Conservation (phyloP, 176 grass and related monocot species). For the maize (Zea mays) region DNA sequence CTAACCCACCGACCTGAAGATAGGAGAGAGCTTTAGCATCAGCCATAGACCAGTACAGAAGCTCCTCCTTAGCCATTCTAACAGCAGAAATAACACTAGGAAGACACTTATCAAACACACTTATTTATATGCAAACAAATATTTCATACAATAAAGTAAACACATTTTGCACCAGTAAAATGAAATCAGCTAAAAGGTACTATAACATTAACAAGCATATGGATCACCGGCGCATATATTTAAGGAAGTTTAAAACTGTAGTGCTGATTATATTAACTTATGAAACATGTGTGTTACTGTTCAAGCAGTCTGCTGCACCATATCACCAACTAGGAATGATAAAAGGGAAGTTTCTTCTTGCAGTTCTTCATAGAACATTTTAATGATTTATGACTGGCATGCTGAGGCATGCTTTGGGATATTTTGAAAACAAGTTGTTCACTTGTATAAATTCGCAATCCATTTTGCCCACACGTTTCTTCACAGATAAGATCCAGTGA, state of each 20-base stretch:
- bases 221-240: neutral
- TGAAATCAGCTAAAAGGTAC: neutral
- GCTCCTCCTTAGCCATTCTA: no score
- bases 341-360: conserved; percentile 20
- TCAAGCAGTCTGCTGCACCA: conserved; percentile 1
- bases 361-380: neutral
- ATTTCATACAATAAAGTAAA: neutral
- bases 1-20: no score
- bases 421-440: neutral
- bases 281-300: neutral
- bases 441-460: neutral
- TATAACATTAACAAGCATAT: conserved; percentile 16
- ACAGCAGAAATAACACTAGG: no score
- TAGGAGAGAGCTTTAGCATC: no score
- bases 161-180: conserved; percentile 6
- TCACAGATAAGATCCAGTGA: conserved; percentile 5
- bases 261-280: neutral
- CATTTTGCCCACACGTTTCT: neutral
- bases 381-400: neutral
- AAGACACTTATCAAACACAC: no score
- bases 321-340: neutral
- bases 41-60: no score
- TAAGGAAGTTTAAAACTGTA: neutral
- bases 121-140: neutral
- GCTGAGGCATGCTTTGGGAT: neutral